A percentile compares a stretch with the other conserved stretches of the same genome.
phyloP scores from a whole-genome alignment of 176 grass and related monocot genomes.

The Musa troglodytarum region DNA sequence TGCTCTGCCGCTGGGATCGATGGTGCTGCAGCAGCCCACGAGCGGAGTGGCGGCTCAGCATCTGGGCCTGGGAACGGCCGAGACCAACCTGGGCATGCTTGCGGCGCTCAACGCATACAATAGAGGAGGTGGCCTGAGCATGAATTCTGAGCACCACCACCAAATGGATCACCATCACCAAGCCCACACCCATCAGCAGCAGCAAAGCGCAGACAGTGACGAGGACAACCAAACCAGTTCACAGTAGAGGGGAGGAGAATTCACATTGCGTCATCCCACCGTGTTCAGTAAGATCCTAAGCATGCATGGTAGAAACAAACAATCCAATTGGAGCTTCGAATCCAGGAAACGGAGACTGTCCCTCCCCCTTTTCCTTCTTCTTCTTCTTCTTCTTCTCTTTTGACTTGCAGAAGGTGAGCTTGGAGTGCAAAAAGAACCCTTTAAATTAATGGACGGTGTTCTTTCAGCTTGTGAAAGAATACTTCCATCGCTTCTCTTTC shows the following conservation, averaged over 20 bases:
- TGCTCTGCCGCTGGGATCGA: constrained; percentile 32
- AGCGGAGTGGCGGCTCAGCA: constrained; percentile 26
- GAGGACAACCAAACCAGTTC: constrained; percentile 16
- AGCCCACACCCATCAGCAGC: not conserved
- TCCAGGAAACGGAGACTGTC: not conserved
- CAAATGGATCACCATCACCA: constrained; percentile 2
- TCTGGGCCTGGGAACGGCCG: constrained; percentile 44
- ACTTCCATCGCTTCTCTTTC: not conserved
- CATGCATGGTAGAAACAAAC: too few species aligned
- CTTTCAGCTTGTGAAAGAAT: not conserved
- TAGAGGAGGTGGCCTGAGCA: constrained; percentile 23
- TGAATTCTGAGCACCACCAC: constrained; percentile 11
- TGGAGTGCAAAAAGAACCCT: not conserved
- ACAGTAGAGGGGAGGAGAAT: not conserved
- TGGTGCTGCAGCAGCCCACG: constrained; percentile 15
- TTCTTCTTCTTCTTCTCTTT: not conserved
- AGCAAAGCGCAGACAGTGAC: constrained; percentile 10
- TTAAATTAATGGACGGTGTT: not conserved
- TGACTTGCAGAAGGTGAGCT: not conserved
- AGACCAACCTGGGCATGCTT: constrained; percentile 75
- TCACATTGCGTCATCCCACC: not conserved
- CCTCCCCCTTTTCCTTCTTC: not conserved
- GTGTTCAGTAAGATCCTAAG: not conserved
- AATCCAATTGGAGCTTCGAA: not conserved
- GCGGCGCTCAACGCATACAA: constrained; percentile 63